Evolutionary conservation across 2,329 filamentous ascomycete genomes (phyloP).

Genomic region (Colletotrichum phormii): DNA sequence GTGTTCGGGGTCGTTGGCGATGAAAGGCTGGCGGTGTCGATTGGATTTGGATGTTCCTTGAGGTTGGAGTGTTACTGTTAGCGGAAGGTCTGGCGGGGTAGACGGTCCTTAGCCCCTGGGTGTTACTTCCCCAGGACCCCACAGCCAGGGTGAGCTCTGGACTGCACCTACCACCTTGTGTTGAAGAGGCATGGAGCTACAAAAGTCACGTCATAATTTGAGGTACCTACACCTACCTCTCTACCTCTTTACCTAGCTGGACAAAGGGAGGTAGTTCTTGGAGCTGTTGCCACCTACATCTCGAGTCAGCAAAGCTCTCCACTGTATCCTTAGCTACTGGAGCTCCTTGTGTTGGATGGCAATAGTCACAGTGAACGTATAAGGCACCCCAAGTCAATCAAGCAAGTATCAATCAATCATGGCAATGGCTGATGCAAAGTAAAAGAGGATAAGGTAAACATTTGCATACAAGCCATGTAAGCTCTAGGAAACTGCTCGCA

Average conservation of each 20-base stretch:
- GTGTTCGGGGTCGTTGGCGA: constrained; percentile 1
- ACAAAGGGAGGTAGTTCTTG: not conserved
- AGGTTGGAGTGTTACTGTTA: constrained; percentile 29
- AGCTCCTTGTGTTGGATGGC: not conserved
- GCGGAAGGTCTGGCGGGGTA: constrained; percentile 21
- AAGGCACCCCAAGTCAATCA: not conserved
- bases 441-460: constrained; percentile 23
- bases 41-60: constrained; percentile 4
- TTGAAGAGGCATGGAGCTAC: constrained; percentile 2
- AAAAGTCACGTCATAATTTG: constrained; percentile 7
- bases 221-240: not conserved
- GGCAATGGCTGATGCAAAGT: constrained; percentile 10
- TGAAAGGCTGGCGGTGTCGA: constrained; percentile 5
- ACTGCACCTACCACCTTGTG: constrained; percentile 20
- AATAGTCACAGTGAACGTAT: not conserved
- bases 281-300: not conserved
- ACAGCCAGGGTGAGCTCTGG: constrained; percentile 20
- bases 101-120: constrained; percentile 18
- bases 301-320: not conserved
- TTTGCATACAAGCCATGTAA: constrained; percentile 32
- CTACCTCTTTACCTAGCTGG: not conserved
- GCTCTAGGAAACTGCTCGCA: constrained; percentile 36
- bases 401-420: not conserved
- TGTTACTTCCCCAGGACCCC: constrained; percentile 19
- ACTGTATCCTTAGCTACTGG: not conserved